A percentile compares a stretch with the other conserved stretches of the same genome.
phyloP scores from a whole-genome alignment of 2,329 filamentous ascomycete species.

The Cytospora mali region DNA sequence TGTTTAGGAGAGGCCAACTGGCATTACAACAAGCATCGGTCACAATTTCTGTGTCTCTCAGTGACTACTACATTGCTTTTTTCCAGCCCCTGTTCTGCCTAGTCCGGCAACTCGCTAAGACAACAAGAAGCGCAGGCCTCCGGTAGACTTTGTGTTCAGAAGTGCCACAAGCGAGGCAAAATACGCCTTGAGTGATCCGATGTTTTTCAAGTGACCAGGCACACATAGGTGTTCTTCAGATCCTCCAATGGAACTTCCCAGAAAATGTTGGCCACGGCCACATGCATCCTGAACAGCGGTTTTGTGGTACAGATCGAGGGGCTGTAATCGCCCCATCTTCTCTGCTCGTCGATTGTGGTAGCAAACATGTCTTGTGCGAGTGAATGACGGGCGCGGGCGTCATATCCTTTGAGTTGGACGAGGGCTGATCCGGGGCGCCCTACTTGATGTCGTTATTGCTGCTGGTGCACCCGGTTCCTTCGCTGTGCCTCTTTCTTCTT shows the following conservation, averaged over 20 bases:
- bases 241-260: not conserved
- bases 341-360: conserved; percentile 1
- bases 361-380: conserved; percentile 4
- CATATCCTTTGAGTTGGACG: not conserved
- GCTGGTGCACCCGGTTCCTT: not conserved
- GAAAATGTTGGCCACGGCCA: not conserved
- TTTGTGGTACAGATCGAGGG: conserved; percentile 1
- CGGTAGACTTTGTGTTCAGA: not conserved
- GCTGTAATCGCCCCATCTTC: not conserved
- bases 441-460: not conserved
- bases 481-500: not conserved
- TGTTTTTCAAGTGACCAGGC: not conserved
- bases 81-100: not conserved
- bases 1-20: not conserved
- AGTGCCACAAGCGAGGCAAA: not conserved
- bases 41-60: not conserved
- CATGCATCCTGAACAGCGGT: not conserved
- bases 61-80: not conserved
- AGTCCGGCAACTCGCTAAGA: not conserved
- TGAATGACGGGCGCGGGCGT: not conserved
- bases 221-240: not conserved
- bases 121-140: not conserved
- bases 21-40: not conserved
- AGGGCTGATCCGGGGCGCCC: not conserved
- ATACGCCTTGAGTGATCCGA: not conserved